These are phyloP conservation scores for Colletotrichum eleusines DNA, from an alignment of 2,329 filamentous ascomycete genomes.

Conservation along the genomic window DNA sequence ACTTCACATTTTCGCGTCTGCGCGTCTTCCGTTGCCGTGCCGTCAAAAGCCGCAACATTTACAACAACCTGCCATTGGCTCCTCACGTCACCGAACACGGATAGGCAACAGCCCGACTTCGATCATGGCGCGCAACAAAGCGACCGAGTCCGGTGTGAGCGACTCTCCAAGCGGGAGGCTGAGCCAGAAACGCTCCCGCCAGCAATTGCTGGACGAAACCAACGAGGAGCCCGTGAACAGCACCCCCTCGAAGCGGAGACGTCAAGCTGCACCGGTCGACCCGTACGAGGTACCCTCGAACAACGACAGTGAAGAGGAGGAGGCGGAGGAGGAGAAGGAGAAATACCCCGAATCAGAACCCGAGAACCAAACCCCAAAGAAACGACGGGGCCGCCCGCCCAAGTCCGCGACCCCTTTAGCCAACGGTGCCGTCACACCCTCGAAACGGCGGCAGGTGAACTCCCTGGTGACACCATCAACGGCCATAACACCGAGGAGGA, in stretches of 20 bases:
- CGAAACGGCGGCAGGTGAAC: slow-evolving; percentile 49
- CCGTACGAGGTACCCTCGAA: slow-evolving; percentile 28
- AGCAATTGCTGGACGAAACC: slow-evolving; percentile 42
- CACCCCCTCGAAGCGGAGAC: slow-evolving; percentile 51
- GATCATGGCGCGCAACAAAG: slow-evolving; percentile 17
- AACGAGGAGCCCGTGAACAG: slow-evolving; percentile 47
- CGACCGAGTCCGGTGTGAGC: slow-evolving; percentile 1
- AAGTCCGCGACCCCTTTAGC: slow-evolving; percentile 45
- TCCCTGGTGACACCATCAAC: slow-evolving; percentile 56
- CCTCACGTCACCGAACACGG: not conserved
- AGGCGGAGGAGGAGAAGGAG: not conserved
- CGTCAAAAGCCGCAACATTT: slow-evolving; percentile 1
- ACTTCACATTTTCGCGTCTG: slow-evolving; percentile 38
- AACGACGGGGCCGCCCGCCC: slow-evolving; percentile 52
- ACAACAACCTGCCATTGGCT: not conserved
- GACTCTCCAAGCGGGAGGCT: slow-evolving; percentile 21
- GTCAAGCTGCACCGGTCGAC: slow-evolving; percentile 48
- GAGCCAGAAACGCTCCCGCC: slow-evolving; percentile 44
- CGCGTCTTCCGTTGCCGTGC: slow-evolving; percentile 24
- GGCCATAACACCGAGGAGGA: slow-evolving; percentile 70
- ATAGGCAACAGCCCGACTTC: not conserved
- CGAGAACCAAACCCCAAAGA: slow-evolving; percentile 51
- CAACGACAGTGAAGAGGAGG: not conserved
- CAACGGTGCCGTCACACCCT: slow-evolving; percentile 53
- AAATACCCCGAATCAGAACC: slow-evolving; percentile 41